Evolutionary conservation across 2,329 filamentous ascomycete genomes (phyloP).

Genomic region (Phaeoacremonium minimum): DNA sequence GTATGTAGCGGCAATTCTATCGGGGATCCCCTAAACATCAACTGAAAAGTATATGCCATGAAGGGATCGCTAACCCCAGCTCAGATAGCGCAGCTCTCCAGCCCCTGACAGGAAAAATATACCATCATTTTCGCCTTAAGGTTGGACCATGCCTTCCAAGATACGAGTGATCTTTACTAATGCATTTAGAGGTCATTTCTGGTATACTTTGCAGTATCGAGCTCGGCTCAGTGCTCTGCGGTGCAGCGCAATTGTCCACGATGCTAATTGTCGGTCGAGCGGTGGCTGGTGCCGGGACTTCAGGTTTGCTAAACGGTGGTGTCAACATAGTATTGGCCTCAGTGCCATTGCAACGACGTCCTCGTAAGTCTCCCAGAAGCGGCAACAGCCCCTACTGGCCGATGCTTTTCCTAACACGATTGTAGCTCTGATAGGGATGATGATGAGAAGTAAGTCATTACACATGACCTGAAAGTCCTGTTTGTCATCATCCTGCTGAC

Average conservation of each 20-base stretch:
- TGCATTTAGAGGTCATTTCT: constrained; percentile 13
- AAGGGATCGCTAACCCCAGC: too few relatives aligned
- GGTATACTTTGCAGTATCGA: constrained; percentile 43
- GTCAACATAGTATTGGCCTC: too few relatives aligned
- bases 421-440: constrained; percentile 1
- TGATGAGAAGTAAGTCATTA: too few relatives aligned
- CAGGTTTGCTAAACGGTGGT: not conserved
- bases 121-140: constrained; percentile 32
- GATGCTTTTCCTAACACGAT: too few relatives aligned
- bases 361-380: too few relatives aligned
- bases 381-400: too few relatives aligned
- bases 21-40: too few relatives aligned
- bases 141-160: constrained; percentile 10
- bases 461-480: too few relatives aligned
- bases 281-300: not conserved
- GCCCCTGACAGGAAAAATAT: constrained; percentile 49
- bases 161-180: not conserved
- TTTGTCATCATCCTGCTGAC: too few relatives aligned
- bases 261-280: constrained; percentile 31
- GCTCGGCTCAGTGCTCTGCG: constrained; percentile 51
- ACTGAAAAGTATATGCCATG: too few relatives aligned
- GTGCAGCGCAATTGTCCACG: constrained; percentile 35
- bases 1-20: too few relatives aligned
- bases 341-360: too few relatives aligned
- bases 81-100: constrained; percentile 45